phyloP scores from a whole-genome alignment of 345 rosid species.

The Syzygium oleosum region DNA sequence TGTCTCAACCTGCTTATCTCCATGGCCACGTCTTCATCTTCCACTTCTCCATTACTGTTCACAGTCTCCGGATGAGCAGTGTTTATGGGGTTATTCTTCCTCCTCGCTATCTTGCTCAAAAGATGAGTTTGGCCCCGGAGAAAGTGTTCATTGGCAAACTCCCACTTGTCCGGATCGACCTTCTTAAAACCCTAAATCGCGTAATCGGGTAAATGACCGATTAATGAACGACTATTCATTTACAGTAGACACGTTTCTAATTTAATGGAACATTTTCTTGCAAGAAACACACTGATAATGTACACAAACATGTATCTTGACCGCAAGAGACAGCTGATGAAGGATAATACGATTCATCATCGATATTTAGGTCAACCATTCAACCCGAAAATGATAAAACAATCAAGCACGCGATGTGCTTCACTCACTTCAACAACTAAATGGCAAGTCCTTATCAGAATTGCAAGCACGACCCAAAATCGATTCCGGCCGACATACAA shows the following conservation, averaged over 20 bases:
- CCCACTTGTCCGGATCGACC: constrained; percentile 92
- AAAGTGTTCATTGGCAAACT: constrained; percentile 78
- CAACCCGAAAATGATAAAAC: background rate
- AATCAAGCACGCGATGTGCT: background rate
- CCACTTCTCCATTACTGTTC: constrained; percentile 2
- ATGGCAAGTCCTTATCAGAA: background rate
- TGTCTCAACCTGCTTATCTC: constrained; percentile 70
- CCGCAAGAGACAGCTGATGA: background rate
- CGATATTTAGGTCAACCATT: background rate
- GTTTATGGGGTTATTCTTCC: constrained; percentile 48
- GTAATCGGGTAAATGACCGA: background rate
- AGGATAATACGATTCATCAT: background rate
- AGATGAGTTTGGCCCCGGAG: constrained; percentile 67
- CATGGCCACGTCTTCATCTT: constrained; percentile 46
- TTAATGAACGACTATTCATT: background rate
- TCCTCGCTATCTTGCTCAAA: constrained; percentile 55
- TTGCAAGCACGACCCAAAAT: background rate
- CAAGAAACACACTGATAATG: background rate
- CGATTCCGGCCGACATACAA: background rate
- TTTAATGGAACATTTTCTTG: background rate
- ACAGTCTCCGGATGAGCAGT: background rate
- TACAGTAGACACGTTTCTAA: background rate
- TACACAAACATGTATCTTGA: background rate
- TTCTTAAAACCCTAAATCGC: constrained; percentile 64
- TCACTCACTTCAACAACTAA: background rate